These are phyloP conservation scores for Neonectria sp. DNA, from an alignment of 2,329 filamentous ascomycete species.

Conservation along the genomic window DNA sequence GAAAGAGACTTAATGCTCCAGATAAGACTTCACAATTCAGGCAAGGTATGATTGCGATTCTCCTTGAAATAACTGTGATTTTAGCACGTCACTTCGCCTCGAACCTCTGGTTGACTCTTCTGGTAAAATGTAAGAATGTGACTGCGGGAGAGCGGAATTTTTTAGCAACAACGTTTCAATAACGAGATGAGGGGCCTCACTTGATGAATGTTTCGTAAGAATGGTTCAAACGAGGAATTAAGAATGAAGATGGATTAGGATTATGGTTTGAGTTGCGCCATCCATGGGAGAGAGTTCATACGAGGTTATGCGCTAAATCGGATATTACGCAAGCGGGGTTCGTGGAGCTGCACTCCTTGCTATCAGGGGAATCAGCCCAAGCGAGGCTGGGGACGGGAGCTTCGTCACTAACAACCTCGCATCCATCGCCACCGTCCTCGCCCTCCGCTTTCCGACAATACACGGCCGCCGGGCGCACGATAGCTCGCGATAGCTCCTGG, in stretches of 20 bases:
- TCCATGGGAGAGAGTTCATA: slow-evolving; percentile 16
- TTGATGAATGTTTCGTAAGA: too few species aligned
- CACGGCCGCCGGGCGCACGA: slow-evolving; percentile 36
- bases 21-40: not conserved
- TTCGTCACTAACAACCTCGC: slow-evolving; percentile 49
- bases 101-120: not conserved
- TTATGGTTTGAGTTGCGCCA: slow-evolving; percentile 2
- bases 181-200: not conserved
- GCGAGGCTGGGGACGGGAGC: slow-evolving; percentile 49
- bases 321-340: slow-evolving; percentile 47
- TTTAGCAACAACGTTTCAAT: not conserved
- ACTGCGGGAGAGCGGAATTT: not conserved
- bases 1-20: not conserved
- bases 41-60: not conserved
- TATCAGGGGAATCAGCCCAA: slow-evolving; percentile 46
- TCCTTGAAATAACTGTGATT: not conserved
- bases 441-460: slow-evolving; percentile 23
- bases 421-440: slow-evolving; percentile 15
- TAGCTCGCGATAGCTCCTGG: slow-evolving; percentile 23
- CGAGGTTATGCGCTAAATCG: slow-evolving; percentile 45
- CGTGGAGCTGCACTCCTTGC: slow-evolving; percentile 30
- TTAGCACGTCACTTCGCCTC: not conserved
- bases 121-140: too few species aligned
- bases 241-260: not conserved
- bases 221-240: not conserved